phyloP scores from a whole-genome alignment of 208 protist genomes.

The Acanthamoeba quina region DNA sequence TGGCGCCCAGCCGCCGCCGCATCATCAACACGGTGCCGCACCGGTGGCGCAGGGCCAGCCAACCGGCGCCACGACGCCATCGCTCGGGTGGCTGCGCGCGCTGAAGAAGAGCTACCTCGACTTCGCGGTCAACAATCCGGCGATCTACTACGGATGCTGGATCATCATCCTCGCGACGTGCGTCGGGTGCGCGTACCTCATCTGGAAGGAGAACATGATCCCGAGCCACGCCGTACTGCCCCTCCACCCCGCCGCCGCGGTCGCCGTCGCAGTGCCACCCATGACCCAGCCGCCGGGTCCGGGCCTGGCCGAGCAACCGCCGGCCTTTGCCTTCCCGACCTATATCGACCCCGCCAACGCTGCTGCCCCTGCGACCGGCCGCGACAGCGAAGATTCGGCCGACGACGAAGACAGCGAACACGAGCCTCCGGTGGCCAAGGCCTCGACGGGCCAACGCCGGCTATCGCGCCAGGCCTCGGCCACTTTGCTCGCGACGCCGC shows the following conservation, averaged over 20 bases:
- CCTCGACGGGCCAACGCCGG: background rate
- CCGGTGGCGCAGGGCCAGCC: background rate
- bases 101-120: slow-evolving; percentile 43
- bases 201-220: slow-evolving; percentile 41
- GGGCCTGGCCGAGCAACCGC: background rate
- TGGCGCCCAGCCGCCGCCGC: background rate
- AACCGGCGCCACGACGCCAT: background rate
- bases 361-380: background rate
- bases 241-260: background rate
- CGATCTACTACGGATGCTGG: slow-evolving; percentile 7
- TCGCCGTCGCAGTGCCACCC: background rate
- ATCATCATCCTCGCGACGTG: slow-evolving; percentile 11
- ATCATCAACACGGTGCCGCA: background rate
- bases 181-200: slow-evolving; percentile 24
- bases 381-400: background rate
- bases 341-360: background rate
- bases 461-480: background rate
- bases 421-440: background rate
- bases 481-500: background rate
- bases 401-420: slow-evolving; percentile 18
- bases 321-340: slow-evolving; percentile 13
- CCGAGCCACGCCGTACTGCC: background rate
- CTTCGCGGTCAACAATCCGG: slow-evolving; percentile 27
- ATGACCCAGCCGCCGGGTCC: slow-evolving; percentile 21
- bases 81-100: background rate